Conservation (phyloP, 2,329 filamentous ascomycete species). For the Cercospora nicotianae region DNA sequence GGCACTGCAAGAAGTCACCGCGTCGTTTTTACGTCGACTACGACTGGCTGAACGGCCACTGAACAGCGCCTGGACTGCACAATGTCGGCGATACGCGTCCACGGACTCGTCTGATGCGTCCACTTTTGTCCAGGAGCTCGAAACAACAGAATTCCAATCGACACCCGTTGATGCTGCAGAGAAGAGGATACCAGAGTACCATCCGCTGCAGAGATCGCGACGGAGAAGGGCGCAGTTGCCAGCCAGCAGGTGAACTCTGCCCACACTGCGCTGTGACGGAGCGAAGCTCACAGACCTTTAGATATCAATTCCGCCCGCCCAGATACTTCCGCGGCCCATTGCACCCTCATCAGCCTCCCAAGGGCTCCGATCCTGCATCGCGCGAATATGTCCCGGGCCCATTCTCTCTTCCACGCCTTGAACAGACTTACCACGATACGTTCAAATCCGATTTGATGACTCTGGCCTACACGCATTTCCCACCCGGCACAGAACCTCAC, state of each 20-base stretch:
- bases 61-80: slow-evolving; percentile 26
- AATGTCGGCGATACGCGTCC: slow-evolving; percentile 36
- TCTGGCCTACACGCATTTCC: slow-evolving; percentile 80
- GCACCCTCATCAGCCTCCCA: slow-evolving; percentile 88
- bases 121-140: slow-evolving; percentile 46
- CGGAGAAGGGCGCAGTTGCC: slow-evolving; percentile 27
- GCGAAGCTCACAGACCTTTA: slow-evolving; percentile 40
- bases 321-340: slow-evolving; percentile 93
- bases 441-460: slow-evolving; percentile 85
- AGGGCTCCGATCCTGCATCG: slow-evolving; percentile 80
- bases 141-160: slow-evolving; percentile 43
- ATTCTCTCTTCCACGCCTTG: slow-evolving; percentile 81
- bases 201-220: slow-evolving; percentile 46
- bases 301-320: slow-evolving; percentile 92
- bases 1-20: slow-evolving; percentile 38
- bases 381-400: slow-evolving; percentile 87
- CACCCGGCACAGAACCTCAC: slow-evolving; percentile 68
- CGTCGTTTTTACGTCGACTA: slow-evolving; percentile 34
- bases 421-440: slow-evolving; percentile 86
- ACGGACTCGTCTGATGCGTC: slow-evolving; percentile 26
- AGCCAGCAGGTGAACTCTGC: slow-evolving; percentile 16
- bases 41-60: slow-evolving; percentile 25
- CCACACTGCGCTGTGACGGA: background rate
- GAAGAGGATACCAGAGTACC: slow-evolving; percentile 50
- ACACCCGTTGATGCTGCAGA: slow-evolving; percentile 41